Percentiles rank a stretch among this genome's conserved stretches.
Evolutionary conservation across 352 stramenopile genomes (phyloP).

Genomic region (Phytophthora hybrid): DNA sequence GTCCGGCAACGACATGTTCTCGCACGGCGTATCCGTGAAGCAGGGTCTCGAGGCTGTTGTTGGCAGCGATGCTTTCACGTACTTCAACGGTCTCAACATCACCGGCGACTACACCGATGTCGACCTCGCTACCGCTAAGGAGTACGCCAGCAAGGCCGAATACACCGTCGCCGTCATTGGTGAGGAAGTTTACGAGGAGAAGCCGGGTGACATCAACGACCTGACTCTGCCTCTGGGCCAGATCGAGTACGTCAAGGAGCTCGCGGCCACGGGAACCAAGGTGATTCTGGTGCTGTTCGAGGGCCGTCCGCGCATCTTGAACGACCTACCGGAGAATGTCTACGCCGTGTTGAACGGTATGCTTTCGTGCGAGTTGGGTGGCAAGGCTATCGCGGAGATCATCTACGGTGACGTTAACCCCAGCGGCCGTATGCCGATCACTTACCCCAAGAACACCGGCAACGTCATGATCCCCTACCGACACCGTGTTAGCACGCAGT

Average conservation of each 20-base stretch:
- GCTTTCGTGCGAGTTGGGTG: not conserved
- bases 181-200: not conserved
- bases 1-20: conserved; percentile 1
- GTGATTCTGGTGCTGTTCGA: conserved; percentile 1
- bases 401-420: not conserved
- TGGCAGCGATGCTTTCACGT: not conserved
- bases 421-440: not conserved
- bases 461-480: not conserved
- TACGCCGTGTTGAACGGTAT: not conserved
- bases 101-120: not conserved
- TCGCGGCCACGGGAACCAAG: not conserved
- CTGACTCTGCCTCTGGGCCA: not conserved
- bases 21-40: not conserved
- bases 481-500: not conserved
- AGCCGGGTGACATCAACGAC: not conserved
- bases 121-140: not conserved
- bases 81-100: not conserved
- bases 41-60: not conserved
- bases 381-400: not conserved
- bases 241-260: conserved; percentile 1
- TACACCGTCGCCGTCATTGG: not conserved
- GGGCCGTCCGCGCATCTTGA: not conserved
- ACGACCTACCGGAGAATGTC: not conserved
- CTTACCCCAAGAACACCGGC: not conserved
- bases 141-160: not conserved